Evolutionary conservation across 2,329 filamentous ascomycete genomes (phyloP), one percentile per base, ranked within the genome.

Genomic region (Ophiocordyceps camponoti-rufipedis): DNA sequence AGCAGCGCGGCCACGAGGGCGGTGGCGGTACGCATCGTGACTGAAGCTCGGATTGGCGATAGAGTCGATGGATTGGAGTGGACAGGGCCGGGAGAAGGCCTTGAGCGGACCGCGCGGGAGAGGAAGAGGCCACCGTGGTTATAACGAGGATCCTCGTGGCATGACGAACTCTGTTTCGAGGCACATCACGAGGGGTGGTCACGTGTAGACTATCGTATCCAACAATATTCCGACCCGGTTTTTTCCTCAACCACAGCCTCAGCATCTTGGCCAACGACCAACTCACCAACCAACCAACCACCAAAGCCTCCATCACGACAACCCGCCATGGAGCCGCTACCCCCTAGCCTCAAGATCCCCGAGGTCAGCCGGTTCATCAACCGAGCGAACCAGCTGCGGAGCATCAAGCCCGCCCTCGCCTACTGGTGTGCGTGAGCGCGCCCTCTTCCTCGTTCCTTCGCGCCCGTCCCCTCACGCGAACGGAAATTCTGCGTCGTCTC

Each of bases 361-460:
- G 87, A 94, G 59, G 78, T 94, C 57, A 79, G 78, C 52, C 84
- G 86, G 49, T 95, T 93, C 62, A 80, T 88, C 50, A 74, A 80
- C 46, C 79, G 89, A 56, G 89, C 86, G 32, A 74, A 77, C 33
- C 89, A 98, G 67, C 75, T 98, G 43, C 83, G 89, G 60, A 74
- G 74, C 48, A 76, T 80, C 57, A 91, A 89, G 63, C 91, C 91
- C 9, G 85, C 91, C 48, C 75, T 96, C 53, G 74, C 88, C 50
- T 98, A 96, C 63, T 96, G 89, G 87, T 91, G 89, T 94, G 73
- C 58, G 82, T 73, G 35, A 39, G 6, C 35, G 35, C n/a, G n/a
- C 35, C 35, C 28, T 28, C 42, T 43, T n/a, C 14, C 23, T 23
- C 5, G 23, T 23, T 5, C 23, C 23, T 23, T 23, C 23, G 23